Evolutionary conservation across 1,284 basidiomycete genomes (phyloP).

Genomic region (Ceratobasidium sp.): DNA sequence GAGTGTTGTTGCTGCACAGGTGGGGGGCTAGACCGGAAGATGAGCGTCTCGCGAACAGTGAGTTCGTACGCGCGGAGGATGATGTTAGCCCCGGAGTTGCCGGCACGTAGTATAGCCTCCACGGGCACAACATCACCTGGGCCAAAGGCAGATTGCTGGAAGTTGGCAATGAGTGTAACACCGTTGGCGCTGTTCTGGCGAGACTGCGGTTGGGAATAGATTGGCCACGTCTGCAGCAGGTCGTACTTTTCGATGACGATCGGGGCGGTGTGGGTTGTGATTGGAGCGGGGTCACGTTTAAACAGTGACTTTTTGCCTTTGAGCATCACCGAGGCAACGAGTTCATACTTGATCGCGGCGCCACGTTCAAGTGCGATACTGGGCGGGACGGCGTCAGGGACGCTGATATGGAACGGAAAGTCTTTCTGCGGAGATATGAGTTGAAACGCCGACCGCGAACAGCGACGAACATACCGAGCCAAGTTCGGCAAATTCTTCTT

Average conservation of each 20-base stretch:
- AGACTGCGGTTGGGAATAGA: constrained; percentile 81
- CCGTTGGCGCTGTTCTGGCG: constrained; percentile 73
- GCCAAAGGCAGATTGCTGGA: constrained; percentile 79
- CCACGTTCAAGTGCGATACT: constrained; percentile 77
- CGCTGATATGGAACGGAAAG: constrained; percentile 83
- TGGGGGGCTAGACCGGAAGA: constrained; percentile 49
- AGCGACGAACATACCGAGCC: constrained; percentile 65
- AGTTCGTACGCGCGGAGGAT: constrained; percentile 84
- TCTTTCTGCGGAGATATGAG: constrained; percentile 61
- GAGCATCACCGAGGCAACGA: constrained; percentile 82
- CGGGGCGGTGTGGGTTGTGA: constrained; percentile 57
- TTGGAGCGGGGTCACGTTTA: constrained; percentile 43
- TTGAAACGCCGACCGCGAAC: constrained; percentile 21
- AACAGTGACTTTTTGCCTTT: constrained; percentile 76
- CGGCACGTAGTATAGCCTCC: constrained; percentile 65
- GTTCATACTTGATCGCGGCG: constrained; percentile 84
- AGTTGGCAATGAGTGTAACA: constrained; percentile 73
- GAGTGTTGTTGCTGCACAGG: constrained; percentile 35
- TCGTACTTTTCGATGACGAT: constrained; percentile 91
- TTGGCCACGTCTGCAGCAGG: constrained; percentile 87
- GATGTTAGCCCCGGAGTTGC: constrained; percentile 64
- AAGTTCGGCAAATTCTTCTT: constrained; percentile 75
- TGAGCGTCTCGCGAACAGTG: constrained; percentile 75
- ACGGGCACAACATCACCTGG: constrained; percentile 83
- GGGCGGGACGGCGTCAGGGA: constrained; percentile 87